Conservation (phyloP, 1,284 basidiomycete species). For the Ustilago loliicola region DNA sequence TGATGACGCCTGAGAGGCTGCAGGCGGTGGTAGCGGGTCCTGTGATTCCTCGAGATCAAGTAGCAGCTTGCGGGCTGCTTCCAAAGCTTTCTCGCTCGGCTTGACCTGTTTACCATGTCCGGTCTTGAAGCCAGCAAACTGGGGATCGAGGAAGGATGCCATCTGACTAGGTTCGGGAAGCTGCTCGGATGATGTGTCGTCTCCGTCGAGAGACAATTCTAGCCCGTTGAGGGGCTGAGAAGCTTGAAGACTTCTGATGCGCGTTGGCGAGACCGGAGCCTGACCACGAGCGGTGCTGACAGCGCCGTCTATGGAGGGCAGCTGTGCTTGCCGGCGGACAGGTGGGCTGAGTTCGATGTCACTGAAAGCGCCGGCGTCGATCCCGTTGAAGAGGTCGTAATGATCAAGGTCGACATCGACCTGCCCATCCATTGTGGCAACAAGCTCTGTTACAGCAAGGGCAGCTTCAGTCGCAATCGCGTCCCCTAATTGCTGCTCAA, state of each 20-base stretch:
- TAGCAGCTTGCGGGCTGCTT: constrained; percentile 36
- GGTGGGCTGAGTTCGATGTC: constrained; percentile 49
- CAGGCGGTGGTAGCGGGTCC: constrained; percentile 20
- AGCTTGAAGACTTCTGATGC: not conserved
- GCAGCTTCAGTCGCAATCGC: not conserved
- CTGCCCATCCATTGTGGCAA: not conserved
- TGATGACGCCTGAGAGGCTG: constrained; percentile 20
- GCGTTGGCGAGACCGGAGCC: constrained; percentile 14
- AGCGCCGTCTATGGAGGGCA: constrained; percentile 17
- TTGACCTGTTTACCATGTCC: constrained; percentile 27
- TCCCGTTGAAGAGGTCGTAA: constrained; percentile 39
- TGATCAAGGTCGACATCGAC: constrained; percentile 30
- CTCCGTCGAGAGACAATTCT: not conserved
- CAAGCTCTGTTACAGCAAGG: not conserved
- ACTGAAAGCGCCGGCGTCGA: constrained; percentile 47
- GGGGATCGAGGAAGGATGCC: constrained; percentile 36
- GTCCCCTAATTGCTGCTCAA: not conserved
- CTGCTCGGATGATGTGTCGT: constrained; percentile 1
- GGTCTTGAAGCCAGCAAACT: constrained; percentile 46
- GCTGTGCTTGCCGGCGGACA: constrained; percentile 8
- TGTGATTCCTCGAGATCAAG: constrained; percentile 29
- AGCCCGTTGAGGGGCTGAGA: not conserved
- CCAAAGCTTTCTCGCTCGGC: constrained; percentile 39
- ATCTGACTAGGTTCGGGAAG: constrained; percentile 25
- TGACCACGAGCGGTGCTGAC: not conserved